Evolutionary conservation across 2,329 filamentous ascomycete species (phyloP).

Genomic region (Pseudogymnoascus pannorum): DNA sequence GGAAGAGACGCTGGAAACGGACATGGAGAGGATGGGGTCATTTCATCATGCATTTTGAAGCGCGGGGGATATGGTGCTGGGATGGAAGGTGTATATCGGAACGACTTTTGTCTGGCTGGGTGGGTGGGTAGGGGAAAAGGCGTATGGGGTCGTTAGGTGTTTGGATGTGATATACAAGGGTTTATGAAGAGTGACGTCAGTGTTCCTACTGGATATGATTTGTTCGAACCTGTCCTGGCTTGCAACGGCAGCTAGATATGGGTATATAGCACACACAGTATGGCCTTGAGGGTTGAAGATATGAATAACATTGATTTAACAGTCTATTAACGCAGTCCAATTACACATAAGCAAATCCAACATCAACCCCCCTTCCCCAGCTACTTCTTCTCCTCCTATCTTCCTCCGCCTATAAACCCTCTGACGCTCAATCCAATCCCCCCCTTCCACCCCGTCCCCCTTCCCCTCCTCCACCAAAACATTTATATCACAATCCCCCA

Average conservation of each 20-base stretch:
- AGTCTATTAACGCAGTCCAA: too few relatives aligned
- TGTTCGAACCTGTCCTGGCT: background rate
- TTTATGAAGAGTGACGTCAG: background rate
- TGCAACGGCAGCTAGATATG: too few relatives aligned
- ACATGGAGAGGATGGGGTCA: background rate
- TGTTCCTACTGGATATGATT: background rate
- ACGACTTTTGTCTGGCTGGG: background rate
- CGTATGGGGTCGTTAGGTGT: background rate
- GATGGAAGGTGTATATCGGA: background rate
- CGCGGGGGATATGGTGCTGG: background rate
- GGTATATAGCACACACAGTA: too few relatives aligned
- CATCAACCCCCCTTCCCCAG: too few relatives aligned
- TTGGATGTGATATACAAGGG: background rate
- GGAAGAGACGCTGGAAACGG: background rate
- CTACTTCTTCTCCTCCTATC: background rate
- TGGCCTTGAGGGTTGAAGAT: too few relatives aligned
- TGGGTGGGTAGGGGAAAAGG: background rate
- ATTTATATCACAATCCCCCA: background rate
- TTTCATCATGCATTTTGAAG: background rate
- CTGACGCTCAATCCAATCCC: background rate
- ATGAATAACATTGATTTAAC: too few relatives aligned
- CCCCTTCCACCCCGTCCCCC: background rate
- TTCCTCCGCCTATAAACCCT: too few relatives aligned
- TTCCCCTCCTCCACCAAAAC: background rate
- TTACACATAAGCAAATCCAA: too few relatives aligned